Evolutionary conservation across 768 basidiomycete genomes (phyloP), one percentile per base, ranked within the genome.

Genomic region (Punctularia strigosozonata): DNA sequence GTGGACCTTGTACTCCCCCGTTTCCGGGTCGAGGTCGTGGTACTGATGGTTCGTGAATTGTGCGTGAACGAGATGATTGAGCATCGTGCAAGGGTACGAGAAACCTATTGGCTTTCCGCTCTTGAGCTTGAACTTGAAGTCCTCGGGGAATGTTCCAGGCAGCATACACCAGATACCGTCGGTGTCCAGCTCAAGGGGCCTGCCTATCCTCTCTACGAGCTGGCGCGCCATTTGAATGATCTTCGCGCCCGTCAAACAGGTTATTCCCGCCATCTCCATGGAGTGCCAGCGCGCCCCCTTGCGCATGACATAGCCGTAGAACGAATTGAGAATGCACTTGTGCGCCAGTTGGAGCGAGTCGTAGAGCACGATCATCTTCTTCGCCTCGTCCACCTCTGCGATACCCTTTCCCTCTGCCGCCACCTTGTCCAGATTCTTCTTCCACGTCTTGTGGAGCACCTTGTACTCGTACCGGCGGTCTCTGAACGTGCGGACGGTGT

Each of bases 161-260:
- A 98, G 77, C 95, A 99, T 99, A 61, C 95, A 99, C 95, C 95
- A 98, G 47, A 99, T 99, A 46, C 95, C 94, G 60, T 99, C 95
- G 12, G 95, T 99, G 57, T 99, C 95, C 48, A 99, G 63, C 54
- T 99, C 95, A 37, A 99, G 76, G 1, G 95, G 95, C 6, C 95
- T 79, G 3, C 95, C 95, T 39, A 99, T 91, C 61, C 95, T 89
- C 50, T 99, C 95, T 17, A 99, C 95, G 22, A 98, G 71, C 42
- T 91, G 82, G 25, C 95, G 77, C 12, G 95, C 94, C 89, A 99
- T 92, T 57, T 99, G 94, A 49, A 99, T 98, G 63, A 99, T 98
- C 5, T 77, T 87, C 15, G 95, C 91, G 28, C 95, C 95, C 0
- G 95, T 98, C 38, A 98, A 66, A 62, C 95, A 99, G 8, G 95